phyloP scores from a whole-genome alignment of 768 basidiomycete genomes.

The Pilatotrama ljubarskyi region DNA sequence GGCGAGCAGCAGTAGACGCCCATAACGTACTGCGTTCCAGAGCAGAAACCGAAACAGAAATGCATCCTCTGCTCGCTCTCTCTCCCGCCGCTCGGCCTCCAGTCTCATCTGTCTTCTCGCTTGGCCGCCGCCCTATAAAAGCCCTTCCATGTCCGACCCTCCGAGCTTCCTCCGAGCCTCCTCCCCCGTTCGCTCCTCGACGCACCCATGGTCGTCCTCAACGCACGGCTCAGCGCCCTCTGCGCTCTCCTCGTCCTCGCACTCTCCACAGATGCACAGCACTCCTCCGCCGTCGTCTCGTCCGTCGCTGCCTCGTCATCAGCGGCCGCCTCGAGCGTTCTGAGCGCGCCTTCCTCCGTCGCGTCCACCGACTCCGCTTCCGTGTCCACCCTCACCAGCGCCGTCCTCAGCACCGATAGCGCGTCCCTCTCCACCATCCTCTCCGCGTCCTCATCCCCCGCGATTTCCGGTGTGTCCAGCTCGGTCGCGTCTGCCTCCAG shows the following conservation, averaged over 20 bases:
- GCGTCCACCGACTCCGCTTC: slow-evolving; percentile 3
- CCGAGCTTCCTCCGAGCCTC: slow-evolving; percentile 14
- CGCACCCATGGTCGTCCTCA: slow-evolving; percentile 19
- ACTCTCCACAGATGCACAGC: background rate
- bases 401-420: no score
- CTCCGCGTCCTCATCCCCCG: slow-evolving; percentile 10
- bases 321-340: background rate
- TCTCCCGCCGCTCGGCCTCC: background rate
- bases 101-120: background rate
- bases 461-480: slow-evolving; percentile 10
- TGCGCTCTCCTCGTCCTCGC: slow-evolving; percentile 23
- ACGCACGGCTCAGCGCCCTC: slow-evolving; percentile 15
- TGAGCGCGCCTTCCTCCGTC: background rate
- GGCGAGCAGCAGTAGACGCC: background rate
- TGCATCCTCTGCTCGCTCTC: no score
- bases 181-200: background rate
- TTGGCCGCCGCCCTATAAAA: background rate
- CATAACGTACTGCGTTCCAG: background rate
- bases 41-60: background rate
- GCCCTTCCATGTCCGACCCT: background rate
- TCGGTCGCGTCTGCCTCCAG: slow-evolving; percentile 2
- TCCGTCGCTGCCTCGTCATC: background rate
- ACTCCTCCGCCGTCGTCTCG: background rate
- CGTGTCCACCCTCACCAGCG: background rate
- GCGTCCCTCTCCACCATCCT: background rate